Evolutionary conservation across 2,329 filamentous ascomycete species (phyloP).

Genomic region (Sodiomyces alkalinus): DNA sequence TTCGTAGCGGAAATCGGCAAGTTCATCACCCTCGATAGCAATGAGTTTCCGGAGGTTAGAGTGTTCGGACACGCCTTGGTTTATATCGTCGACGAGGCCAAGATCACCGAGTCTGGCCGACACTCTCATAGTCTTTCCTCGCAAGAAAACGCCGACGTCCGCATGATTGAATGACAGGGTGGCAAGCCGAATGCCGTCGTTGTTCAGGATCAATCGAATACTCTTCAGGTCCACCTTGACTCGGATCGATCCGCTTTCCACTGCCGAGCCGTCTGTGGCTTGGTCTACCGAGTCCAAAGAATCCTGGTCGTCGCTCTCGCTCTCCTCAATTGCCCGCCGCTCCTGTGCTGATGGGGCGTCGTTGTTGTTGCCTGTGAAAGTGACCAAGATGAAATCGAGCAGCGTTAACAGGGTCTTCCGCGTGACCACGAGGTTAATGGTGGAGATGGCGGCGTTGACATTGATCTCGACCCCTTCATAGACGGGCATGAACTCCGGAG

Average conservation of each 20-base stretch:
- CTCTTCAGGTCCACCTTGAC: conserved; percentile 90
- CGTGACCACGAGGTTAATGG: conserved; percentile 91
- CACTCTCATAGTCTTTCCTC: conserved; percentile 74
- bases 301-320: conserved; percentile 20
- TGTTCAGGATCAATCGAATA: conserved; percentile 89
- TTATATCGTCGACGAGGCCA: conserved; percentile 83
- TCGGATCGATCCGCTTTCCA: conserved; percentile 58
- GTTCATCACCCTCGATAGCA: conserved; percentile 86
- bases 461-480: conserved; percentile 93
- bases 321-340: conserved; percentile 20
- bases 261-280: conserved; percentile 2
- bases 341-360: conserved; percentile 14
- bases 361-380: conserved; percentile 56
- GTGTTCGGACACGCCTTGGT: conserved; percentile 68
- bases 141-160: conserved; percentile 77
- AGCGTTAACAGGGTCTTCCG: conserved; percentile 83
- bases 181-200: conserved; percentile 87
- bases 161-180: conserved; percentile 87
- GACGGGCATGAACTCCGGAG: conserved; percentile 81
- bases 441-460: conserved; percentile 78
- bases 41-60: conserved; percentile 77
- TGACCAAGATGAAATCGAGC: conserved; percentile 84
- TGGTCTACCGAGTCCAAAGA: conserved; percentile 15
- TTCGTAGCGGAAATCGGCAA: conserved; percentile 95
- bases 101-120: conserved; percentile 77